Evolutionary conservation across 441 rosid species (phyloP), one percentile per base, ranked within the genome.

Genomic region (Pelargonium citronellum): DNA sequence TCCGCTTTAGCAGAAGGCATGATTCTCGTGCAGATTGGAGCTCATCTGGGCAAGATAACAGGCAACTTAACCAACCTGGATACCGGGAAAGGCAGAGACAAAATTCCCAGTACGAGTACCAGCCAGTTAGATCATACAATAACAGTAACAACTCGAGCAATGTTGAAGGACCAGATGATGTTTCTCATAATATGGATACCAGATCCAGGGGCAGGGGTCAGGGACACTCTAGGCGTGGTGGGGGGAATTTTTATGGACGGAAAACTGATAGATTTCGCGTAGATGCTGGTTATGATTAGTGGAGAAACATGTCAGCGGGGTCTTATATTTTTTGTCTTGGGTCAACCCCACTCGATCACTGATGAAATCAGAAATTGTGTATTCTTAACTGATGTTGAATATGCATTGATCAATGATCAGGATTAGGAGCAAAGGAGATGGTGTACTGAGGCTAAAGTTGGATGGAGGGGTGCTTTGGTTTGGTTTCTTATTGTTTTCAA

Each of bases 1-100:
- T 79, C 74, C 85, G 78, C 4, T 85, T 68, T 81, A 82, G 84
- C 41, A 82, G 88, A 74, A 89, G 85, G 64, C 81, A 87, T 53
- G 96, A 88, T 66, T 71, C 85, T 67, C 86, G 64, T 68, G 93
- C 88, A 68, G 97, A 88, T 41, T 84, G 93, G 98, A 83, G 81
- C 73, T 80, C 83, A 70, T 69, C 83, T 64, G 86, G 79, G 72
- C 92, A 83, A 75, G 95, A 86, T 73, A 81, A 71, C 55, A 80
- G 70, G 73, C 90, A 84, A 37, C 86, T 83, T 71, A 85, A 78
- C 71, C 78, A 67, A 41, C 72, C 79, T 62, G 76, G 78, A 20
- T 79, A 80, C 74, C 74, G 90, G 74, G 97, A 88, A 65, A 83
- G 88, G 80, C 90, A 79, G 73, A 85, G 85, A 77, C 90, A 74